phyloP scores from a whole-genome alignment of 169 alveolate species.

The Cryptosporidium tyzzeri region DNA sequence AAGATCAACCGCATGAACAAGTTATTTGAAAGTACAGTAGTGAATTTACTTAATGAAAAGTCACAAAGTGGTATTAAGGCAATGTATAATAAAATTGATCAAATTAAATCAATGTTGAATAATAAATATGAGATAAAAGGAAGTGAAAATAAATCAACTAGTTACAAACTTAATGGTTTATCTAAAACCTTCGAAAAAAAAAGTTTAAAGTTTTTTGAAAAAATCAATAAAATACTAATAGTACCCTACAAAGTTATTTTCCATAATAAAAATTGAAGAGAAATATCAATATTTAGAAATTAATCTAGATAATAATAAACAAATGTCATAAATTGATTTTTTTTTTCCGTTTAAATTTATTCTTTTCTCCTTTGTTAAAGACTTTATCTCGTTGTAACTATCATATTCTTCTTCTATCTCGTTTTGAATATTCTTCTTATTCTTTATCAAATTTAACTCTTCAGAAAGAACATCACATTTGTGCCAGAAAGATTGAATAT shows the following conservation, averaged over 20 bases:
- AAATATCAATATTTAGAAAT: not conserved
- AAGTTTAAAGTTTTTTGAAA: not conserved
- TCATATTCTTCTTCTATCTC: conserved; percentile 1
- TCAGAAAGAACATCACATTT: conserved; percentile 56
- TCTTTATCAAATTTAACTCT: conserved; percentile 3
- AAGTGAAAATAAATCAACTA: not conserved
- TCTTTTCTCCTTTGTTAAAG: not conserved
- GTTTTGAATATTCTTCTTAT: conserved; percentile 19
- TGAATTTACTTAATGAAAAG: conserved; percentile 14
- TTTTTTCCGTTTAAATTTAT: not conserved
- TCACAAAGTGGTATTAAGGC: conserved; percentile 30
- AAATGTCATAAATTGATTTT: not conserved
- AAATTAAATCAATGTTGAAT: not conserved
- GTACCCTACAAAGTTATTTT: not conserved
- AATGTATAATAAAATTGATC: conserved; percentile 8
- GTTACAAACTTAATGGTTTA: not conserved
- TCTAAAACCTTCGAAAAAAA: not conserved
- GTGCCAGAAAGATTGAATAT: conserved; percentile 40
- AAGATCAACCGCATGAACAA: conserved; percentile 2
- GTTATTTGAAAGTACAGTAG: not conserved
- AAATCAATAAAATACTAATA: not conserved
- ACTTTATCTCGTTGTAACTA: not conserved
- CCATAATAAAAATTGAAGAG: not conserved
- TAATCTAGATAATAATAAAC: conserved; percentile 1
- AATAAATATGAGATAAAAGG: not conserved